Evolutionary conservation across 768 basidiomycete genomes (phyloP).

Genomic region (Pulveroboletus frians): DNA sequence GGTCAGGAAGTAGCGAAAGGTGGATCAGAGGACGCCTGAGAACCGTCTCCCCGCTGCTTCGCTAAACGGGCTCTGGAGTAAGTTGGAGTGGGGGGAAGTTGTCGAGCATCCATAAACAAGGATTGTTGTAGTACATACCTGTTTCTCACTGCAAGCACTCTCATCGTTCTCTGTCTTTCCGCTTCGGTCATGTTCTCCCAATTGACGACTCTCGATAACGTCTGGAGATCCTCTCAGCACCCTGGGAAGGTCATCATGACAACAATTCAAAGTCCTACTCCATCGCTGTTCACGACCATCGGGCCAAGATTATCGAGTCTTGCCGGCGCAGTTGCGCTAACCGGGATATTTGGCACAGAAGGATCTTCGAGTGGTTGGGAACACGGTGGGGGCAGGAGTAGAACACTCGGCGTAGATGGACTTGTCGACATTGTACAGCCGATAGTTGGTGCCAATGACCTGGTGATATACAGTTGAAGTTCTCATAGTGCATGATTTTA

Average conservation of each 20-base stretch:
- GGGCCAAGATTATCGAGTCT: conserved; percentile 59
- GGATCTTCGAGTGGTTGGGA: conserved; percentile 7
- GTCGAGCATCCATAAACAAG: neutral
- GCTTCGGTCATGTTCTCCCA: conserved; percentile 54
- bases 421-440: conserved; percentile 6
- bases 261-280: conserved; percentile 35
- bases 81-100: neutral
- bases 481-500: too few species aligned
- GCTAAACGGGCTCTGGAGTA: conserved; percentile 9
- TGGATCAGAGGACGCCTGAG: neutral
- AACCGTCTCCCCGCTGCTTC: conserved; percentile 1
- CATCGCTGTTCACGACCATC: conserved; percentile 64
- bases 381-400: conserved; percentile 8
- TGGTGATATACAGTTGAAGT: neutral
- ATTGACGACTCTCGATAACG: conserved; percentile 59
- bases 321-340: conserved; percentile 28
- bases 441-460: neutral
- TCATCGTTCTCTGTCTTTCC: conserved; percentile 53
- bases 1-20: neutral
- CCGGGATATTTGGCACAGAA: conserved; percentile 7
- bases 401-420: neutral
- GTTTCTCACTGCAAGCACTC: conserved; percentile 51
- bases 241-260: neutral
- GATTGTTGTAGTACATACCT: conserved; percentile 27
- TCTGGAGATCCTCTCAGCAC: conserved; percentile 33